phyloP scores from a whole-genome alignment of 2,329 filamentous ascomycete species.

The Beauveria sp. region DNA sequence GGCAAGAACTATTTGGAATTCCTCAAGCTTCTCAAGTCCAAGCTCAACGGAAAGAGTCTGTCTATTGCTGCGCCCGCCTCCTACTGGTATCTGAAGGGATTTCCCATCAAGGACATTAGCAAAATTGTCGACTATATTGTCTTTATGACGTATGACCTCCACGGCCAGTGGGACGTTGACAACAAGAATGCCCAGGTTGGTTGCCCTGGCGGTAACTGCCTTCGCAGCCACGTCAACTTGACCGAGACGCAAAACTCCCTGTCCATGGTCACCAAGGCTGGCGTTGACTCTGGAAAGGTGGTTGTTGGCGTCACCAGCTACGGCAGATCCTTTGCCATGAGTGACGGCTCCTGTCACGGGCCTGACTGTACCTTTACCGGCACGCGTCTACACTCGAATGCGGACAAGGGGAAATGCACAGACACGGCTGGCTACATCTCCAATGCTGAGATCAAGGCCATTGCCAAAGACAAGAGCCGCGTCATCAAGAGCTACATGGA shows the following conservation, averaged over 20 bases:
- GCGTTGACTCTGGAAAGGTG: not conserved
- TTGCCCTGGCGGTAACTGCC: slow-evolving; percentile 24
- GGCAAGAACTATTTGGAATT: slow-evolving; percentile 11
- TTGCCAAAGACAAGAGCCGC: not conserved
- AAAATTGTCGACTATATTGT: slow-evolving; percentile 20
- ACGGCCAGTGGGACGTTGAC: slow-evolving; percentile 17
- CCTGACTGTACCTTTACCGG: not conserved
- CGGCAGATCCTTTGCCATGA: not conserved
- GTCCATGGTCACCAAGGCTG: not conserved
- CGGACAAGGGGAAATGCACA: not conserved
- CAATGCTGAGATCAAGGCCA: not conserved
- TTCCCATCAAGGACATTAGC: slow-evolving; percentile 18
- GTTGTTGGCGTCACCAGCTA: not conserved
- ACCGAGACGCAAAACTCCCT: slow-evolving; percentile 24
- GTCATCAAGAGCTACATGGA: slow-evolving; percentile 12
- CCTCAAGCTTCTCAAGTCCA: not conserved
- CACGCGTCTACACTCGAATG: not conserved
- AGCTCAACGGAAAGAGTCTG: not conserved
- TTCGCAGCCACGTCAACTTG: slow-evolving; percentile 28
- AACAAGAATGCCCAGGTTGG: slow-evolving; percentile 19
- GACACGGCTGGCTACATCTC: not conserved
- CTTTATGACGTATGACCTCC: slow-evolving; percentile 21
- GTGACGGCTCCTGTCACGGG: not conserved
- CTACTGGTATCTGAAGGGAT: slow-evolving; percentile 22
- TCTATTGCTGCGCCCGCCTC: slow-evolving; percentile 21